A percentile compares a stretch with the other conserved stretches of the same genome.
Evolutionary conservation across 2,329 filamentous ascomycete species (phyloP).

Genomic region (Fusarium coffeatum): DNA sequence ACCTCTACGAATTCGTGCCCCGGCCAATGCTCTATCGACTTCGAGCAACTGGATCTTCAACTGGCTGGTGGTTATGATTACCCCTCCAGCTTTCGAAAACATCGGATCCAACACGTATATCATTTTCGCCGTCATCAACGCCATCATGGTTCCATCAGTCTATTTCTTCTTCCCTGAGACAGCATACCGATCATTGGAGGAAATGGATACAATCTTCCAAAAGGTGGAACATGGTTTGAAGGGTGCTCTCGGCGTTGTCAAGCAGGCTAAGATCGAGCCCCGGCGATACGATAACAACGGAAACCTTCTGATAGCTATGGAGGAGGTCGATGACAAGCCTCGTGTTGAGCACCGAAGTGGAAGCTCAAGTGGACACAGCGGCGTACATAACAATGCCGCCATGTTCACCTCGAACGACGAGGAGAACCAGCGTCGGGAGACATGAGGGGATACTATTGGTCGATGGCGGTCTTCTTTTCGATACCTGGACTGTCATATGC

Average conservation of each 20-base stretch:
- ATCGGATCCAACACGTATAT: slow-evolving; percentile 71
- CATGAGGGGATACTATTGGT: background rate
- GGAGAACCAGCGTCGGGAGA: slow-evolving; percentile 48
- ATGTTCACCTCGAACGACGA: slow-evolving; percentile 51
- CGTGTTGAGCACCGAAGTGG: slow-evolving; percentile 46
- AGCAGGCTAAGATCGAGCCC: slow-evolving; percentile 60
- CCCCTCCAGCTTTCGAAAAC: slow-evolving; percentile 66
- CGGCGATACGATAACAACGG: slow-evolving; percentile 69
- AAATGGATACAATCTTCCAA: slow-evolving; percentile 74
- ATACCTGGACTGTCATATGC: background rate
- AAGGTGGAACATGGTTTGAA: slow-evolving; percentile 59
- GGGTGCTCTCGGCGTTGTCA: slow-evolving; percentile 53
- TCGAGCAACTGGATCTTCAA: slow-evolving; percentile 72
- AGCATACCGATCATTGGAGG: slow-evolving; percentile 71
- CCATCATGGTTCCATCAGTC: slow-evolving; percentile 66
- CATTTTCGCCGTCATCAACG: slow-evolving; percentile 75
- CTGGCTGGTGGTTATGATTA: slow-evolving; percentile 72
- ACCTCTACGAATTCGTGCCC: slow-evolving; percentile 73
- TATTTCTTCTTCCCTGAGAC: slow-evolving; percentile 76
- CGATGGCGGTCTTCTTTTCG: background rate
- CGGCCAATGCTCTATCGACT: slow-evolving; percentile 67
- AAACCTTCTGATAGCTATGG: slow-evolving; percentile 63
- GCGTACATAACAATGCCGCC: slow-evolving; percentile 33
- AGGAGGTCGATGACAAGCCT: slow-evolving; percentile 55
- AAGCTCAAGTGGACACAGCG: slow-evolving; percentile 44